Conservation (phyloP, 106 monocot species). For the Dactylorhiza incarnata region DNA sequence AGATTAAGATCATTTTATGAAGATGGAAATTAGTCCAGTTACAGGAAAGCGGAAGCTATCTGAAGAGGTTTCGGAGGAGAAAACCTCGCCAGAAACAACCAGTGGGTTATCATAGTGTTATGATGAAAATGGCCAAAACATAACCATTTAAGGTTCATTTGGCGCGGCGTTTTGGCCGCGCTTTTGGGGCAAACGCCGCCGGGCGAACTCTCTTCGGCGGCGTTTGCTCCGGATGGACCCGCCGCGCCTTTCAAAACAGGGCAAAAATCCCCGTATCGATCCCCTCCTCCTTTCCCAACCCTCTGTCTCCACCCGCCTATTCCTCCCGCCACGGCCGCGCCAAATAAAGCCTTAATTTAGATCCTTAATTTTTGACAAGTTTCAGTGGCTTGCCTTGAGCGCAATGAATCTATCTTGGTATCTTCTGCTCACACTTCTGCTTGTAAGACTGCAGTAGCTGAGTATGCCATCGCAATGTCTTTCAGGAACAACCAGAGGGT, state of each 20-base stretch:
- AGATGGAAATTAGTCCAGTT: conserved; percentile 16
- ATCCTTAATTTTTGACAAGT: conserved; percentile 76
- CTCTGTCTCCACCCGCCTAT: too few species aligned
- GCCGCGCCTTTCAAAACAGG: too few species aligned
- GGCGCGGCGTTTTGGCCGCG: too few species aligned
- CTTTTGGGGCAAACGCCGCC: too few species aligned
- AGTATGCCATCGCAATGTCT: conserved; percentile 96
- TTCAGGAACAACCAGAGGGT: conserved; percentile 87
- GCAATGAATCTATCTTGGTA: conserved; percentile 78
- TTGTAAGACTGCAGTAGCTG: conserved; percentile 86
- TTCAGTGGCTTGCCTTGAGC: conserved; percentile 77
- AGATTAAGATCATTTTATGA: neutral
- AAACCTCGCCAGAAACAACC: neutral
- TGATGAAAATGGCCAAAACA: conserved; percentile 64
- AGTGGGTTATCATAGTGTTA: too few species aligned
- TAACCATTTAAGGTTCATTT: too few species aligned
- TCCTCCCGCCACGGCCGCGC: too few species aligned
- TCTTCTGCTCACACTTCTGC: conserved; percentile 83
- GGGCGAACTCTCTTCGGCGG: too few species aligned
- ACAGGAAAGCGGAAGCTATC: conserved; percentile 23
- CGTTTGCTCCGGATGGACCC: too few species aligned
- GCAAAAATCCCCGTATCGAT: too few species aligned
- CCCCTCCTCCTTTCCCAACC: too few species aligned
- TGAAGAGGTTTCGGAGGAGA: conserved; percentile 5
- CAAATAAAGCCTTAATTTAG: too few species aligned